A percentile compares a stretch with the other conserved stretches of the same genome.
phyloP scores from a whole-genome alignment of 805 yeast genomes.

The Vanderwaltozyma polyspora region DNA sequence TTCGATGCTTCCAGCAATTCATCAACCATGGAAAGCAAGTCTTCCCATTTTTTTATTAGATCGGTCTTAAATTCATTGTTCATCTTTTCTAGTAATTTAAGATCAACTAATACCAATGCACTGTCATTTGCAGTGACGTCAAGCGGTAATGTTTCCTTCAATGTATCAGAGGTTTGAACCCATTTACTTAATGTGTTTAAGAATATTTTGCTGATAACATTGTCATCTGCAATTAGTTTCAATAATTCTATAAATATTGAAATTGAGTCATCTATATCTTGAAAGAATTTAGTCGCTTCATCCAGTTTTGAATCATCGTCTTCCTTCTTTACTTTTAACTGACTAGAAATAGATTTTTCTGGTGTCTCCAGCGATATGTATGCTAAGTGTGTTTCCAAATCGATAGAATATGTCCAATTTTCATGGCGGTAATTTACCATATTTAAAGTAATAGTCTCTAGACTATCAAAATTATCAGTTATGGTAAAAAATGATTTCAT shows the following conservation, averaged over 20 bases:
- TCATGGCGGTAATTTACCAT: conserved; percentile 26
- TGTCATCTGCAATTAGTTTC: conserved; percentile 36
- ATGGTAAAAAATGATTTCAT: conserved; percentile 26
- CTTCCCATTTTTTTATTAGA: conserved; percentile 35
- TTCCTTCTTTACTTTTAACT: conserved; percentile 3
- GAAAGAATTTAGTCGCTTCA: conserved; percentile 26
- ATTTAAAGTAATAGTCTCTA: conserved; percentile 23
- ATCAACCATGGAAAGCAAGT: conserved; percentile 41
- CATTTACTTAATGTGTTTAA: conserved; percentile 46
- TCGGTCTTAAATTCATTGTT: conserved; percentile 47
- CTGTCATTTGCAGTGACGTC: conserved; percentile 33
- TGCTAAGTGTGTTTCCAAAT: conserved; percentile 29
- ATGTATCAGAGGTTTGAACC: conserved; percentile 27
- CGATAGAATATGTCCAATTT: conserved; percentile 28
- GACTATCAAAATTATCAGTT: conserved; percentile 18
- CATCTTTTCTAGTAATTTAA: conserved; percentile 53
- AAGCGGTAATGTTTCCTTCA: neutral
- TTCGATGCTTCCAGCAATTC: conserved; percentile 27
- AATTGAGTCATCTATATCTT: conserved; percentile 34
- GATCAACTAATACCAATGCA: conserved; percentile 43
- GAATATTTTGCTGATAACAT: conserved; percentile 37
- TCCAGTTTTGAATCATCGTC: conserved; percentile 3
- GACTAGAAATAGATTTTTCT: neutral
- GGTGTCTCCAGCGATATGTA: conserved; percentile 14
- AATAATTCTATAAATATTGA: conserved; percentile 36